Base-by-base conservation (phyloP, 2,329 filamentous ascomycete species). In the Zymoseptoria brevis region DNA sequence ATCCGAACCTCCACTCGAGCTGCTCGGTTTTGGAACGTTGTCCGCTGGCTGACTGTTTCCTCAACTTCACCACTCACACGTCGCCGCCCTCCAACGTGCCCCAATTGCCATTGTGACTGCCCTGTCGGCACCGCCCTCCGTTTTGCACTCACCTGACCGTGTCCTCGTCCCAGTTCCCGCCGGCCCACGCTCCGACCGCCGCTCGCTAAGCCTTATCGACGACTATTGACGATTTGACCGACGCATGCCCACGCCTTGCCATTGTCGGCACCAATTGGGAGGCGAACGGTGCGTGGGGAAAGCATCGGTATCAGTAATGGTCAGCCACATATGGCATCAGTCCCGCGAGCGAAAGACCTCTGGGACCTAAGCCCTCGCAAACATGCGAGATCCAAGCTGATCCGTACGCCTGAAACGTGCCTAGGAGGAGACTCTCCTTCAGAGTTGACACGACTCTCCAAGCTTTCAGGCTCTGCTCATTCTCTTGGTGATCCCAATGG, bases 281-380 rank as follows among this genome's bases (percentile, higher is more conserved):
- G 5, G 4, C 55, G 24, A 41, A 58, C 13, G 1, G 35, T n/a
- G 35, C 35, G 35, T 16, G 16, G 60, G 56, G 61, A 22, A 13
- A 41, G 49, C 54, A 45, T 56, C n/a, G 19, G 54, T 55, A 61
- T 56, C n/a, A 24, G 54, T 59, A 61, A 63, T 63, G 61, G 41
- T 56, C 57, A 57, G 56, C 56, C 57, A 59, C 54, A 53, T 55
- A 63, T 63, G 61, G 61, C 61, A 61, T 54, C 58, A 53, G 58
- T 56, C 57, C 57, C 52, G 59, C 57, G 54, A 55, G 61, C 59
- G 58, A 48, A 53, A 29, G 55, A 58, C 45, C 55, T 57, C 35
- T 22, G 55, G 59, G 50, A 56, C 57, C 19, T 59, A 60, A 55
- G 48, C 52, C 50, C 50, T 24, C 53, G 29, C 21, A 29, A 51